Conservation (phyloP, 371 early-diverging fungal genomes). For the Mortierella sp. region DNA sequence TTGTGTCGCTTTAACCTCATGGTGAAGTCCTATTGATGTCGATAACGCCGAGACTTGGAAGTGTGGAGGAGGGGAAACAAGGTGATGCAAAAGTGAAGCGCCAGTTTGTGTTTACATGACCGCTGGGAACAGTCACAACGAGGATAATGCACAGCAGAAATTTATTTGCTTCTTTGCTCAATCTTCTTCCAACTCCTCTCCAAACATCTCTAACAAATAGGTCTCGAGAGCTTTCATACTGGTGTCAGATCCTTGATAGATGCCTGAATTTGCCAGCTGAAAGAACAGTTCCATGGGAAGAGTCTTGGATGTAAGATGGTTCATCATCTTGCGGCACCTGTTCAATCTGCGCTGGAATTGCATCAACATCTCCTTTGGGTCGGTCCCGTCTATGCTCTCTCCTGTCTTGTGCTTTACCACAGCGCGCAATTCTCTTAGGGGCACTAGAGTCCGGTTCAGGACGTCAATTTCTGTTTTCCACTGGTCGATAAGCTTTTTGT, state of each 20-base stretch:
- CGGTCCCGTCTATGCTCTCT: not conserved
- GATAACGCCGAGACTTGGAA: not conserved
- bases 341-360: not conserved
- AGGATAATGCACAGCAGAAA: too few relatives aligned
- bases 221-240: not conserved
- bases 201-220: too few relatives aligned
- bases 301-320: not conserved
- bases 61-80: not conserved
- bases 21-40: conserved; percentile 1
- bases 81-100: not conserved
- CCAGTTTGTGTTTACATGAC: not conserved
- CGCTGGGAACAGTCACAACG: too few relatives aligned
- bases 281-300: not conserved
- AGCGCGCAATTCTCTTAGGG: too few relatives aligned
- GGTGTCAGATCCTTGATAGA: not conserved
- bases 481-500: too few relatives aligned
- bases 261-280: not conserved
- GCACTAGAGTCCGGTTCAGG: too few relatives aligned
- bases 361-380: not conserved
- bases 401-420: too few relatives aligned
- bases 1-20: conserved; percentile 87
- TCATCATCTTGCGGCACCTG: not conserved
- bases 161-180: too few relatives aligned
- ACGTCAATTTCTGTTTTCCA: too few relatives aligned
- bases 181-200: too few relatives aligned